phyloP scores from a whole-genome alignment of 2,329 filamentous ascomycete species.

The Thelonectria rubi region DNA sequence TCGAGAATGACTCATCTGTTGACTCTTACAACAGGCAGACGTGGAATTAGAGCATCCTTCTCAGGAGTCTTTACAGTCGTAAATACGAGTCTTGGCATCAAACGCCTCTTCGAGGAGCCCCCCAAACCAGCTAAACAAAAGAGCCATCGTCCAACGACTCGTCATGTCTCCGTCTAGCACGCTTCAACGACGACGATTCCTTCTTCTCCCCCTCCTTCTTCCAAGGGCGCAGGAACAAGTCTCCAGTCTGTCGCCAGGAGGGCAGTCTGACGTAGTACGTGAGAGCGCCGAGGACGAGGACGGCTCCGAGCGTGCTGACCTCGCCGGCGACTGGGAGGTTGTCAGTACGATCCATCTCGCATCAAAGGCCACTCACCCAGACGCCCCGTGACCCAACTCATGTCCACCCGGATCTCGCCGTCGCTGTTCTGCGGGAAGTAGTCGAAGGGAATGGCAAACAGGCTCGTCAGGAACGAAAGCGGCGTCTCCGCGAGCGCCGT shows the following conservation, averaged over 20 bases:
- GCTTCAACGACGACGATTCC: neutral
- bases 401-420: neutral
- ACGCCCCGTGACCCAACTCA: neutral
- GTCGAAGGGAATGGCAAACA: neutral
- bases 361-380: neutral
- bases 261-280: neutral
- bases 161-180: neutral
- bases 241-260: neutral
- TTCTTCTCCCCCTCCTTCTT: neutral
- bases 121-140: neutral
- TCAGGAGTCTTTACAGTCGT: too few relatives aligned
- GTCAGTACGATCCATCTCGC: neutral
- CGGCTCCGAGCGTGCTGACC: neutral
- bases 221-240: neutral
- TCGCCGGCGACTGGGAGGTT: neutral
- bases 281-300: neutral
- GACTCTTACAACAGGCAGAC: too few relatives aligned
- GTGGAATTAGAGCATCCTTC: too few relatives aligned
- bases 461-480: neutral
- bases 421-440: neutral
- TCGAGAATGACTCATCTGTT: too few relatives aligned
- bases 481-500: neutral
- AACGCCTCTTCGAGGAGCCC: too few relatives aligned
- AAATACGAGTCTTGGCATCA: too few relatives aligned
- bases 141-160: neutral